phyloP scores from a whole-genome alignment of 257 asterid species.

The Thymus quinquecostatus region DNA sequence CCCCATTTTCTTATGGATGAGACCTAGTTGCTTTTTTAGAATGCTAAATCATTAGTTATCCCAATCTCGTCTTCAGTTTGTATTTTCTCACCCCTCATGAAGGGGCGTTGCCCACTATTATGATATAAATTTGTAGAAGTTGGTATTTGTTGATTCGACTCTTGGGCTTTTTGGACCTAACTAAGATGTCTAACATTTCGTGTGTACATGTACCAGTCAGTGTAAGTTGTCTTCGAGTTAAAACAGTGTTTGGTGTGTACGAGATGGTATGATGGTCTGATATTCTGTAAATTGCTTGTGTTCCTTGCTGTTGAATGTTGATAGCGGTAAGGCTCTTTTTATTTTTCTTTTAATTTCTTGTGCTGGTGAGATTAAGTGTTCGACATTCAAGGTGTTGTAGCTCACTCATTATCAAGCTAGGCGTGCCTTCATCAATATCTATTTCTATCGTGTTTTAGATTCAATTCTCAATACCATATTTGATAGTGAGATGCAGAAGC shows the following conservation, averaged over 20 bases:
- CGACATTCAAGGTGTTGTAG: too few relatives aligned
- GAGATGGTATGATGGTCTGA: not conserved
- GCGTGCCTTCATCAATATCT: too few relatives aligned
- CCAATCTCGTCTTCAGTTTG: conserved; percentile 22
- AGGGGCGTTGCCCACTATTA: conserved; percentile 11
- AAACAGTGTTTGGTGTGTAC: conserved; percentile 20
- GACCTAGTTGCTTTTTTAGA: conserved; percentile 20
- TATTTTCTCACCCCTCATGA: conserved; percentile 11
- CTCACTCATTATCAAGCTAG: too few relatives aligned
- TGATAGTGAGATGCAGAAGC: too few relatives aligned
- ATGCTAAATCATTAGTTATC: conserved; percentile 17
- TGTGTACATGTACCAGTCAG: conserved; percentile 34
- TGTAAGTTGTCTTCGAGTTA: conserved; percentile 22
- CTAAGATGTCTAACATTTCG: conserved; percentile 25
- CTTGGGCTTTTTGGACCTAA: conserved; percentile 5
- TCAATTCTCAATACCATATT: too few relatives aligned
- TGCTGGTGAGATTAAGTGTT: not conserved
- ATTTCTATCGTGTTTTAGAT: too few relatives aligned
- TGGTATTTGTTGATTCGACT: conserved; percentile 14
- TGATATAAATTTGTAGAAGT: conserved; percentile 18
- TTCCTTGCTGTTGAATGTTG: conserved; percentile 1
- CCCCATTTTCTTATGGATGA: conserved; percentile 14
- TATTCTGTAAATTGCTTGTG: conserved; percentile 3
- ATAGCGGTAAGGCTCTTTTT: not conserved
- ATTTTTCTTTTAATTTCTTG: not conserved